A percentile compares a stretch with the other conserved stretches of the same genome.
Conservation (phyloP, 164 flowering plant species). For the Santalum album region DNA sequence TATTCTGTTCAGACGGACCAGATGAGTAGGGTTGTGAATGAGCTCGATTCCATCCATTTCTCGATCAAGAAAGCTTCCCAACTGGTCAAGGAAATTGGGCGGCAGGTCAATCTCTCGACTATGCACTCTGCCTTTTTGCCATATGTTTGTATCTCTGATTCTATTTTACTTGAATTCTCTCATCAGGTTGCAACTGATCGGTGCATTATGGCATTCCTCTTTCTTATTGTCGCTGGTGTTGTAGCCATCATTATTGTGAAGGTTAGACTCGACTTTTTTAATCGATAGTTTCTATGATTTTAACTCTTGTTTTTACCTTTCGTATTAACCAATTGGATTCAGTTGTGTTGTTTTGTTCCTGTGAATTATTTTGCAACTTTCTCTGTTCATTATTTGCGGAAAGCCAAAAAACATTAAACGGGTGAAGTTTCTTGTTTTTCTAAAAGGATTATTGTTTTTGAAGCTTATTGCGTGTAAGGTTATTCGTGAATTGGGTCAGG, state of each 20-base stretch:
- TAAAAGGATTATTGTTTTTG: too few relatives aligned
- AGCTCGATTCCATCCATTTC: constrained; percentile 88
- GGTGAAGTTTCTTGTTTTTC: too few relatives aligned
- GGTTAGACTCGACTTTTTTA: constrained; percentile 28
- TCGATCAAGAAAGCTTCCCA: constrained; percentile 88
- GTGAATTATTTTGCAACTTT: too few relatives aligned
- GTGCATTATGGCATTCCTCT: constrained; percentile 79
- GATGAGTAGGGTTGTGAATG: constrained; percentile 94
- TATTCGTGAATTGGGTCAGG: too few relatives aligned
- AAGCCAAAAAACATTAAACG: too few relatives aligned
- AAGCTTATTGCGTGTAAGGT: too few relatives aligned
- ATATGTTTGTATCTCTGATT: too few relatives aligned
- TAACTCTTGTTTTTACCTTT: too few relatives aligned
- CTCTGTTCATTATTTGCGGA: too few relatives aligned
- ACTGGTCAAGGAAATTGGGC: constrained; percentile 63
- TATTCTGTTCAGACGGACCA: constrained; percentile 71
- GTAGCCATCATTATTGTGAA: constrained; percentile 80
- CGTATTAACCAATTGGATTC: too few relatives aligned
- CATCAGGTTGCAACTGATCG: constrained; percentile 83
- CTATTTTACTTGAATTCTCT: constrained; percentile 6
- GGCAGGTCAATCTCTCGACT: constrained; percentile 47
- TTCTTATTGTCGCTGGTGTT: constrained; percentile 75
- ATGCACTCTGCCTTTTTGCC: constrained; percentile 7
- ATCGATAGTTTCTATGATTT: too few relatives aligned
- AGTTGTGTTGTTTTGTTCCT: too few relatives aligned